Percentiles rank a stretch among this genome's conserved stretches.
Evolutionary conservation across 1,139 yeast species (phyloP).

Genomic region (Debaryomyces robertsiae): DNA sequence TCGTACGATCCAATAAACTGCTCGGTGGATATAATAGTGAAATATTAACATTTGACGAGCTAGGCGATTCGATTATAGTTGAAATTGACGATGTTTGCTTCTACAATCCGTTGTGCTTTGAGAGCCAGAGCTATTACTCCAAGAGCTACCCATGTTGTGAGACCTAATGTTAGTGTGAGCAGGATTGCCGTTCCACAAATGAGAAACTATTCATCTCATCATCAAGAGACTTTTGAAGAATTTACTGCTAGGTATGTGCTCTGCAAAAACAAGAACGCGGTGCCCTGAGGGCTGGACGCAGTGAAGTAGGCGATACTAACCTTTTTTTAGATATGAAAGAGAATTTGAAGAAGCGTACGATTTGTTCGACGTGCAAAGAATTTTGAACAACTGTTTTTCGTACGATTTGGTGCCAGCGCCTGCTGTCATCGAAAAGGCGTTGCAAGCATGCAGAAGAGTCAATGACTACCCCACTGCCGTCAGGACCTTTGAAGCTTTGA

Average conservation of each 20-base stretch:
- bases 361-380: slow-evolving; percentile 89
- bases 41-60: neutral
- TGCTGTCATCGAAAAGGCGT: slow-evolving; percentile 90
- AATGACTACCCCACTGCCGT: slow-evolving; percentile 98
- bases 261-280: neutral
- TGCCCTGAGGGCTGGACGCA: too few relatives aligned
- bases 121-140: slow-evolving; percentile 45
- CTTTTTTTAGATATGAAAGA: slow-evolving; percentile 72
- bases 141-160: slow-evolving; percentile 27
- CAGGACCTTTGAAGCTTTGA: slow-evolving; percentile 93
- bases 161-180: slow-evolving; percentile 21
- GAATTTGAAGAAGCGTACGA: slow-evolving; percentile 98
- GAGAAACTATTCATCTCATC: slow-evolving; percentile 77
- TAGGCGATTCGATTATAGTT: slow-evolving; percentile 2
- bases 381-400: slow-evolving; percentile 93
- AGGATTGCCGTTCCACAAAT: slow-evolving; percentile 26
- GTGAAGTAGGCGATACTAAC: slow-evolving; percentile 37
- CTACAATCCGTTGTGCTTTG: slow-evolving; percentile 56
- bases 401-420: slow-evolving; percentile 99
- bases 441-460: slow-evolving; percentile 98
- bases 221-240: slow-evolving; percentile 92
- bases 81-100: slow-evolving; percentile 41
- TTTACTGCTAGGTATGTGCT: slow-evolving; percentile 71
- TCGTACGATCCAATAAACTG: slow-evolving; percentile 19
- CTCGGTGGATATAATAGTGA: slow-evolving; percentile 11